A percentile compares a stretch with the other conserved stretches of the same genome.
Conservation (phyloP, 495 filamentous ascomycete genomes). For the Chaetomidium leptoderma region DNA sequence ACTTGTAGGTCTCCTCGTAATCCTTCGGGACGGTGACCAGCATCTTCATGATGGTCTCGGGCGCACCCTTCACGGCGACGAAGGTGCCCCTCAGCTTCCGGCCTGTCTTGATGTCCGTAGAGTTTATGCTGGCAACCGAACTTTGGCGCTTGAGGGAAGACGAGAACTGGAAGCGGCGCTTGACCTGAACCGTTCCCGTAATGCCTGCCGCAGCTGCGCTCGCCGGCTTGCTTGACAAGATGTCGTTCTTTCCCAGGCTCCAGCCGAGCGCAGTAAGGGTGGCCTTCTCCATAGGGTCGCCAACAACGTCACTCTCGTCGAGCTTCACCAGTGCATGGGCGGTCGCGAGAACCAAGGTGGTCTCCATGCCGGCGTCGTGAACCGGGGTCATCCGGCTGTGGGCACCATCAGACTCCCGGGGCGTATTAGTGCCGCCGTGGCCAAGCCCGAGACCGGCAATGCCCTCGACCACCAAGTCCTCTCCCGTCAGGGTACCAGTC, state of each 20-base stretch:
- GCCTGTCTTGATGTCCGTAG: conserved; percentile 60
- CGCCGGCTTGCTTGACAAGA: conserved; percentile 56
- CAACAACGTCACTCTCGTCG: conserved; percentile 95
- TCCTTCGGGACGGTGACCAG: conserved; percentile 73
- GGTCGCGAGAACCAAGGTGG: conserved; percentile 88
- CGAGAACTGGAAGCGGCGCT: conserved; percentile 96
- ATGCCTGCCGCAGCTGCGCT: conserved; percentile 42
- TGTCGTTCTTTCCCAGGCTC: conserved; percentile 84
- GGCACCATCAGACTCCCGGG: conserved; percentile 67
- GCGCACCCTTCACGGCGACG: conserved; percentile 92
- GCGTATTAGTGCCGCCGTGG: conserved; percentile 58
- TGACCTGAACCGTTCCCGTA: conserved; percentile 72
- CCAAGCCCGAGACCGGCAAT: conserved; percentile 83
- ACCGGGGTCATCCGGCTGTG: conserved; percentile 69
- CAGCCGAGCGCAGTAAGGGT: conserved; percentile 86
- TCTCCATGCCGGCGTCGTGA: conserved; percentile 63
- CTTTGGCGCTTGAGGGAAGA: conserved; percentile 94
- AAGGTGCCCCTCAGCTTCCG: conserved; percentile 78
- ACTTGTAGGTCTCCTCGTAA: conserved; percentile 98
- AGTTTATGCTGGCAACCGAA: conserved; percentile 77
- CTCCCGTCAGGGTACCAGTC: conserved; percentile 93
- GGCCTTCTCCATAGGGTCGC: conserved; percentile 98
- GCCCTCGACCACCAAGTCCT: conserved; percentile 95
- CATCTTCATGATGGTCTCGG: conserved; percentile 94
- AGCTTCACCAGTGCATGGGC: conserved; percentile 93